These are phyloP conservation scores for Plectosphaerella cucumerina DNA, from an alignment of 2,329 filamentous ascomycete genomes.

Conservation along the genomic window DNA sequence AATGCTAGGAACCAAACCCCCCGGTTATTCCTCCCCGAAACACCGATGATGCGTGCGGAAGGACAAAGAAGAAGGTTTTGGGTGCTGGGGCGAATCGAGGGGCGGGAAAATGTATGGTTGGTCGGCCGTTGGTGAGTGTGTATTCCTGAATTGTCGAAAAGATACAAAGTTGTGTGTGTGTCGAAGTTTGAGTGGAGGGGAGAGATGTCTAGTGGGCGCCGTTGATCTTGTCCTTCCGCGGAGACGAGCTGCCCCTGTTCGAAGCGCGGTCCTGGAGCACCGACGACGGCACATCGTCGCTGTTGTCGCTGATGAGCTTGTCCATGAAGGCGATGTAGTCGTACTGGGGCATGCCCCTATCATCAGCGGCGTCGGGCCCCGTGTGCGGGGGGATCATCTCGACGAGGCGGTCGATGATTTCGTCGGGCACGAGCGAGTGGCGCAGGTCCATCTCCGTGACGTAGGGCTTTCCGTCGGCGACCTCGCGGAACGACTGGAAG, in stretches of 20 bases:
- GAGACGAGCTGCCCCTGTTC: conserved; percentile 25
- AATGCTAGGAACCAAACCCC: neutral
- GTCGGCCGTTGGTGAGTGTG: neutral
- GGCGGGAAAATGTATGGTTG: neutral
- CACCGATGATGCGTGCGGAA: conserved; percentile 4
- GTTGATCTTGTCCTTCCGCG: conserved; percentile 30
- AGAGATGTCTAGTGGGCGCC: conserved; percentile 18
- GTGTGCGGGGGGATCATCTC: conserved; percentile 80
- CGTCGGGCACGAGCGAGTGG: conserved; percentile 92
- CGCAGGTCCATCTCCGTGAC: conserved; percentile 96
- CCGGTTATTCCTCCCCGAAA: neutral
- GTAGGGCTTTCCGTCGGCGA: conserved; percentile 97
- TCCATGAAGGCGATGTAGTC: conserved; percentile 99
- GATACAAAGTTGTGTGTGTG: neutral
- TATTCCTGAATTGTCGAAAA: neutral
- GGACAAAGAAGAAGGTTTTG: neutral
- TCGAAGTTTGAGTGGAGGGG: neutral
- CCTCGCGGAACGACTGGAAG: conserved; percentile 95
- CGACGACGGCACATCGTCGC: conserved; percentile 19
- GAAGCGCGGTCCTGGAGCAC: conserved; percentile 28
- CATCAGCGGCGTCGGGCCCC: conserved; percentile 81
- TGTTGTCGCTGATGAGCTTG: conserved; percentile 58
- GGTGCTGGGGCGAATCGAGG: neutral
- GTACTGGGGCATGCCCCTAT: conserved; percentile 80
- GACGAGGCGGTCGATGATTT: conserved; percentile 90